Conservation (phyloP, 768 basidiomycete species). For the Cyclocybe aegerita region DNA sequence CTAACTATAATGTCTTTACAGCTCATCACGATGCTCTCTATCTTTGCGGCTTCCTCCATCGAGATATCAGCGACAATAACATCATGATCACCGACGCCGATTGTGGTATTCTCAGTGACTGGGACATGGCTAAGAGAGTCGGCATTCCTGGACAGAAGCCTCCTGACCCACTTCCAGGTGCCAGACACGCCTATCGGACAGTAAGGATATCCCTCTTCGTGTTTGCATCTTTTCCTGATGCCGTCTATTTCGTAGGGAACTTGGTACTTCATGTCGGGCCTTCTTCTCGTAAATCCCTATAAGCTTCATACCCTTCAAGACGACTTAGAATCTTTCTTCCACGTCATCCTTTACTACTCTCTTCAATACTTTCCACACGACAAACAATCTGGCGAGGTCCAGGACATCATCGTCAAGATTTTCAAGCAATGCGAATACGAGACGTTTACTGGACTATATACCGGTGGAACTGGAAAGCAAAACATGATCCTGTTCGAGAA, state of each 20-base stretch:
- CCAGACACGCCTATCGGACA: constrained; percentile 5
- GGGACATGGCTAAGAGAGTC: constrained; percentile 16
- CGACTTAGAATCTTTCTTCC: too few relatives aligned
- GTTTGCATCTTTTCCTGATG: neutral
- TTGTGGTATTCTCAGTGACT: constrained; percentile 20
- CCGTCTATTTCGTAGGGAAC: constrained; percentile 22
- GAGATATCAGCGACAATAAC: constrained; percentile 25
- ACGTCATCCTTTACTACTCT: too few relatives aligned
- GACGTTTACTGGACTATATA: too few relatives aligned
- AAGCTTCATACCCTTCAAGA: too few relatives aligned
- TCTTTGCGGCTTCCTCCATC: constrained; percentile 17
- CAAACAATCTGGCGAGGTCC: too few relatives aligned
- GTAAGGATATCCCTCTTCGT: neutral
- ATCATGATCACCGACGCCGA: constrained; percentile 18
- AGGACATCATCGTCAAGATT: too few relatives aligned
- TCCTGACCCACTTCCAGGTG: neutral
- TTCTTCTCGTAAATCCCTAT: constrained; percentile 13
- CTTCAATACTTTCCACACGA: too few relatives aligned
- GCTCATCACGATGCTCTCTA: constrained; percentile 19
- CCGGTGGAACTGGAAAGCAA: too few relatives aligned
- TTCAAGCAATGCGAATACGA: too few relatives aligned
- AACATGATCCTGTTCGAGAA: too few relatives aligned
- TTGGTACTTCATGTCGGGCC: constrained; percentile 27
- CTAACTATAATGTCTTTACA: constrained; percentile 1
- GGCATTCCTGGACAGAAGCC: neutral